Conservation (phyloP, 805 yeast genomes). For the Kodamaea fukazawae region DNA sequence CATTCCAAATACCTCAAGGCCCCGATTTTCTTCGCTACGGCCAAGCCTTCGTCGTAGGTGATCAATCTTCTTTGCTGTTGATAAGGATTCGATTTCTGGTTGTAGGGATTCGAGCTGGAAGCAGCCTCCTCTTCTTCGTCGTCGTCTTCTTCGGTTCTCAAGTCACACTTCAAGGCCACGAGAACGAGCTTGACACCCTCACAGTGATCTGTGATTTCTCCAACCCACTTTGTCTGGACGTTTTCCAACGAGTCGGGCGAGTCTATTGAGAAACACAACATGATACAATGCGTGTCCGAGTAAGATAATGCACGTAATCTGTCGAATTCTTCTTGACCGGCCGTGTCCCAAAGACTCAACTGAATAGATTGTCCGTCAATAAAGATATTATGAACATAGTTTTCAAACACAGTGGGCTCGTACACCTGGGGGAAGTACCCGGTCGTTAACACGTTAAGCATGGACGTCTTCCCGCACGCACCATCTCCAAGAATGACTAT, state of each 20-base stretch:
- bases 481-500: constrained; percentile 96
- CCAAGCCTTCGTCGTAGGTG: constrained; percentile 88
- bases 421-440: constrained; percentile 98
- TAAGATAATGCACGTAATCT: constrained; percentile 88
- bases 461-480: constrained; percentile 97
- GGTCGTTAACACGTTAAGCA: constrained; percentile 90
- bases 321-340: constrained; percentile 98
- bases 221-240: constrained; percentile 95
- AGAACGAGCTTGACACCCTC: constrained; percentile 92
- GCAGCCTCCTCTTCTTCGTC: constrained; percentile 25
- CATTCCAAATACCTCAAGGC: constrained; percentile 95
- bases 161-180: constrained; percentile 92
- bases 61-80: constrained; percentile 54
- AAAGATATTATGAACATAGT: constrained; percentile 94
- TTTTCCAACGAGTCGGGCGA: constrained; percentile 92
- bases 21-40: constrained; percentile 88
- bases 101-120: constrained; percentile 28
- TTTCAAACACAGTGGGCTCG: constrained; percentile 97
- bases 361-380: constrained; percentile 93
- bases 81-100: constrained; percentile 29
- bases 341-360: constrained; percentile 95
- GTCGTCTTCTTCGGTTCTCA: constrained; percentile 65
- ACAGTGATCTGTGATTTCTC: constrained; percentile 95
- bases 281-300: constrained; percentile 94
- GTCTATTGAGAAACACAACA: constrained; percentile 93